Base-by-base conservation (phyloP, 2,329 filamentous ascomycete genomes). In the Aureobasidium sp. region DNA sequence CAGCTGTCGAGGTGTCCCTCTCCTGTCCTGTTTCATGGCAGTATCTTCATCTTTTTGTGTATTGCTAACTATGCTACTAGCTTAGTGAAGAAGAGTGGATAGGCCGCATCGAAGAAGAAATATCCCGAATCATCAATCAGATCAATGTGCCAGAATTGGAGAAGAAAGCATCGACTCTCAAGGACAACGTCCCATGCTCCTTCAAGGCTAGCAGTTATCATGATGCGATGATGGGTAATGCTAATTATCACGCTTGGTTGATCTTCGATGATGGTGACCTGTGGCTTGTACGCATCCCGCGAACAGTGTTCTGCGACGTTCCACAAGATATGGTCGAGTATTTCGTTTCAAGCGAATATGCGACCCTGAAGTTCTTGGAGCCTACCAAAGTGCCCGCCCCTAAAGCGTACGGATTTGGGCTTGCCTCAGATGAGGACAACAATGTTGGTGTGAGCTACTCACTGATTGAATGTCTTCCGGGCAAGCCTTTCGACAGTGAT, bases 311-410 rank as follows among this genome's bases (percentile, higher is more conserved):
- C 51, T 24, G 13, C 13, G 26, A 62, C 20, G 17, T 39, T 26
- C 51, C 60, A 15, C 12, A 26, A 5, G 24, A 56, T 0, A 10
- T 62, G 60, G n/a, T 47, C 27, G 60, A 62, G 9, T 56, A 62
- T 24, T 26, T 62, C 15, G n/a, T 62, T 24, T 29, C 37, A 26
- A 62, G 60, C 51, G 60, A 62, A 27, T 47, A 15, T 24, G 60
- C 60, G 15, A 57, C 60, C 1, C 26, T 57, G 3, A 56, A 37
- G 8, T 41, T 56, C 51, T 37, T 62, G 37, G 32, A 43, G 27
- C 8, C 26, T 15, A 50, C 46, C 20, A 32, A 43, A n/a, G 41
- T 62, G 10, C 50, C 50, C 1, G 51, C 41, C 1, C 60, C 60
- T 6, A 43, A 44, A 10, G 51, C 39, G n/a, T 53, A 27, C 15